Base-by-base conservation (phyloP, 495 filamentous ascomycete species). In the Tuber borchii region DNA sequence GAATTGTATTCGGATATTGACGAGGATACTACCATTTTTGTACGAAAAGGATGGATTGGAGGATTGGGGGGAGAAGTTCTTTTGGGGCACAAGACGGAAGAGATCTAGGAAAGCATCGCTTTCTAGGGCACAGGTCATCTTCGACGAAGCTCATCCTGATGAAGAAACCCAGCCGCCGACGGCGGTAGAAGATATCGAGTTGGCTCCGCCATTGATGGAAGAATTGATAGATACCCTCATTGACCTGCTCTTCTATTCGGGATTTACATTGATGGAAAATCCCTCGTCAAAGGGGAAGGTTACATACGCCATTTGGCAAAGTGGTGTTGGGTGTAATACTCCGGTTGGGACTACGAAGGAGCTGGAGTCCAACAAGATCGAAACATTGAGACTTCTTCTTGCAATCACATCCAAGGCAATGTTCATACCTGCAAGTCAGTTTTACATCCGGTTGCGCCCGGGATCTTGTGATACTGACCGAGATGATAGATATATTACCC, bases 281-380 rank as follows among this genome's bases (percentile, higher is more conserved):
- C 83, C 85, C 69, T 84, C 86, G 6, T 84, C 89, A 17, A 87
- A 90, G 69, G 90, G 89, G 51, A 97, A 97, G 83, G 91, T 97
- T 56, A 92, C 92, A 20, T 97, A 93, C 85, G 90, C 93, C 48
- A 98, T 99, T 80, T 99, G 95, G 95, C 93, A 97, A 84, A 97
- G 92, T 80, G 95, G 95, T 39, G 95, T 99, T 70, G 95, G 95
- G 2, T 98, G 95, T 85, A 97, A 97, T 83, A 93, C 92, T 10
- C 87, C 93, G 2, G 90, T 97, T 83, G 91, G 91, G 26, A 93
- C 94, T 31, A 97, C 88, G 56, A 97, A 92, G 84, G 92, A 97
- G 76, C 89, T 92, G 70, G 95, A 99, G 85, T 94, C 87, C 84
- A 97, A 97, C 83, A 90, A 95, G 43, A 93, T 91, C 79, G 95